These are phyloP conservation scores for Lichina pygmaea DNA, from an alignment of 495 filamentous ascomycete species.

Conservation along the genomic window DNA sequence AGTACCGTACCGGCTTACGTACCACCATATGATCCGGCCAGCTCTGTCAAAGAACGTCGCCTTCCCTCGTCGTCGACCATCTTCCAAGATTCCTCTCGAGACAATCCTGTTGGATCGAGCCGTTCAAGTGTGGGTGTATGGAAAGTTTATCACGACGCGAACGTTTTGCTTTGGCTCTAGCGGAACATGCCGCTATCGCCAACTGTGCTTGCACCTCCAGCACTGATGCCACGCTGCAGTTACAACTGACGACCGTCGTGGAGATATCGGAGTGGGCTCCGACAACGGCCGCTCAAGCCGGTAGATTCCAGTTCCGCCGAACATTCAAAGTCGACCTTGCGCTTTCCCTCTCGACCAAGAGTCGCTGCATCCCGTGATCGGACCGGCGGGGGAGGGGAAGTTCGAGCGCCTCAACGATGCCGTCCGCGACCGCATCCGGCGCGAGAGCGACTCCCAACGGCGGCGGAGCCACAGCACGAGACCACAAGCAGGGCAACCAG, in stretches of 20 bases:
- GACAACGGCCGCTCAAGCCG: neutral
- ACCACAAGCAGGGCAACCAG: constrained; percentile 86
- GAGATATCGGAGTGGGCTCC: neutral
- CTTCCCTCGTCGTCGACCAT: neutral
- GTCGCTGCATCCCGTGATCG: constrained; percentile 4
- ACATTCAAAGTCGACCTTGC: constrained; percentile 1
- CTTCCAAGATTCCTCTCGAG: neutral
- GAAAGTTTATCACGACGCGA: neutral
- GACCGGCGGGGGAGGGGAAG: neutral
- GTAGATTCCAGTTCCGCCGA: neutral
- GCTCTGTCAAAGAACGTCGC: neutral
- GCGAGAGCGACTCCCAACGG: constrained; percentile 31
- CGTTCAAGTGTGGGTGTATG: neutral
- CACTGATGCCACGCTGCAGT: neutral
- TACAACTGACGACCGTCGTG: neutral
- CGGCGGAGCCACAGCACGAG: constrained; percentile 35
- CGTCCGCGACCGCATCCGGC: constrained; percentile 50
- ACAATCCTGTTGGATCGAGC: neutral
- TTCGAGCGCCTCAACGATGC: constrained; percentile 21
- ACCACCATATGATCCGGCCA: neutral
- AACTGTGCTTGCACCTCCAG: no score
- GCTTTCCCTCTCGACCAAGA: constrained; percentile 4
- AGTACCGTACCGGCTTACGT: neutral
- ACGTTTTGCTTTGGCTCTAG: neutral
- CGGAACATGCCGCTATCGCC: no score